Evolutionary conservation across 2,329 filamentous ascomycete species (phyloP), one percentile per base, ranked within the genome.

Genomic region (Hawksworthiomyces lignivorus): DNA sequence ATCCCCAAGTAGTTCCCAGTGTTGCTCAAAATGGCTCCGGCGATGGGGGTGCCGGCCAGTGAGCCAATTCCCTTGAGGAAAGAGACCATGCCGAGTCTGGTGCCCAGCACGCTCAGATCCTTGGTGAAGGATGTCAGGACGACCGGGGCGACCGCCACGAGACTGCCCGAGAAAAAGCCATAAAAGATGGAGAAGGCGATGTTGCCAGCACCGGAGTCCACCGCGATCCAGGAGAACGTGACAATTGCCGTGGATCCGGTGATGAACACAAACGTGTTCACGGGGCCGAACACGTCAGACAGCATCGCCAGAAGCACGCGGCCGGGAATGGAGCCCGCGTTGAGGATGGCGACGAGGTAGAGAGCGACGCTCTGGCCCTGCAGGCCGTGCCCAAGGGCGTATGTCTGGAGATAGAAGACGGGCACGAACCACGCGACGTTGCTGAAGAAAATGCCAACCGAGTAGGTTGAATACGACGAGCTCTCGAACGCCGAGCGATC

Each of bases 171-270:
- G 12, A 43, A 46, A 26, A 58, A 55, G 32, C 60, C 59, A 39
- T 58, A 62, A 17, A 60, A 52, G 6, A 54, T 51, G 3, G 59
- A 53, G 32, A 60, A 62, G 7, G 52, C 52, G 20, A 61, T 59
- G 43, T 56, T 54, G 14, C 56, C 54, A 3, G 53, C 33, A 4
- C 56, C 41, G 28, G 46, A 47, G 19, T 51, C 30, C 6, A 62
- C 59, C 3, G 54, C 55, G n/a, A 61, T 52, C 59, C 59, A 62
- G 41, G 48, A 55, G 34, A 56, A 61, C 8, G 54, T 50, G 7
- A 61, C 56, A 14, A 55, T 45, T 17, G 46, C 47, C 51, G 58
- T 60, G 7, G 47, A 41, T 1, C 51, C 34, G 12, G 49, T 43
- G 3, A 61, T 50, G 2, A 50, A 49, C 9, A 54, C 36, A 32